Evolutionary conservation across 352 stramenopile genomes (phyloP).

Genomic region (Phytophthora cactorum): DNA sequence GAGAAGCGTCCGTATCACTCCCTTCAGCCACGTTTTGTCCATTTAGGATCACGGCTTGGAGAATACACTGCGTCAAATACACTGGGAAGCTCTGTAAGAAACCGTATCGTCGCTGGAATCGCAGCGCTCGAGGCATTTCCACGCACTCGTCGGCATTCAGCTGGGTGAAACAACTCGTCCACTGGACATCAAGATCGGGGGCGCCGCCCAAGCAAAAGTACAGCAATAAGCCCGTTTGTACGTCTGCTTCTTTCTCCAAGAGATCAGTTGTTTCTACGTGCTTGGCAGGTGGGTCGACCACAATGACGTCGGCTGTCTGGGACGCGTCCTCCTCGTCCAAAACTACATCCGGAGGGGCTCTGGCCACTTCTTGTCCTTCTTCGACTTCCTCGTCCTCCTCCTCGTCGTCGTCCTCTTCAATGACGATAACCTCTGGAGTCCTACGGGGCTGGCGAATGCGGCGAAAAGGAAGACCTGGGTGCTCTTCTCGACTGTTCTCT

Average conservation of each 20-base stretch:
- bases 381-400: conserved; percentile 37
- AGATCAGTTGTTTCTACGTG: conserved; percentile 30
- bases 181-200: conserved; percentile 52
- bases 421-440: conserved; percentile 65
- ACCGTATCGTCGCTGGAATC: conserved; percentile 46
- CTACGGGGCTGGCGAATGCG: conserved; percentile 38
- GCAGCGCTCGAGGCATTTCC: conserved; percentile 40
- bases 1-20: conserved; percentile 5
- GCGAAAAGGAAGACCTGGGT: conserved; percentile 17
- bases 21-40: conserved; percentile 21
- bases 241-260: conserved; percentile 45
- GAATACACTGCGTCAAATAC: conserved; percentile 59
- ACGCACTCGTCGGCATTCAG: conserved; percentile 51
- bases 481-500: conserved; percentile 15
- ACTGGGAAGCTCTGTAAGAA: conserved; percentile 47
- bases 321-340: conserved; percentile 43
- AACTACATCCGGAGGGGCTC: conserved; percentile 50
- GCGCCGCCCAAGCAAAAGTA: conserved; percentile 69
- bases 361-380: conserved; percentile 25
- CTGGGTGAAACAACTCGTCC: conserved; percentile 45
- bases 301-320: conserved; percentile 15
- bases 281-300: conserved; percentile 10
- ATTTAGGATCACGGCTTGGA: conserved; percentile 52
- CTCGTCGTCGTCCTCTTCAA: conserved; percentile 67
- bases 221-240: conserved; percentile 56